These are phyloP conservation scores for Nemania sp. DNA, from an alignment of 2,329 filamentous ascomycete genomes.

Conservation along the genomic window DNA sequence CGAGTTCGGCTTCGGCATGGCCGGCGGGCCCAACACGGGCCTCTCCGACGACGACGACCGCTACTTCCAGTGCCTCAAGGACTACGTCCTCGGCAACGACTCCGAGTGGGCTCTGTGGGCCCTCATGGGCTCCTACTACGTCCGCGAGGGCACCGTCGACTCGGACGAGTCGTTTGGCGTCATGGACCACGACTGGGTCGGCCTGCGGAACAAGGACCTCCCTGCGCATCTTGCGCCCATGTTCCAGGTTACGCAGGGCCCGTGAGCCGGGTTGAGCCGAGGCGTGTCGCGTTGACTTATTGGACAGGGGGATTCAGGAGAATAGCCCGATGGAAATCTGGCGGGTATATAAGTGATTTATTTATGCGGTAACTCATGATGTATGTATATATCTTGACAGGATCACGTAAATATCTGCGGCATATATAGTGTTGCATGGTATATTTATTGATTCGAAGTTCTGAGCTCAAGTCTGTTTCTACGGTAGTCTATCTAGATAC, in stretches of 20 bases:
- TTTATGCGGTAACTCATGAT: not conserved
- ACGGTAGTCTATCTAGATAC: no score
- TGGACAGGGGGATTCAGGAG: not conserved
- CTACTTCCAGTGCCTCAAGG: conserved; percentile 57
- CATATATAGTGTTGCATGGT: no score
- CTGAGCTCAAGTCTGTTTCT: no score
- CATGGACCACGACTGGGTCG: conserved; percentile 50
- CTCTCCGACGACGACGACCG: conserved; percentile 49
- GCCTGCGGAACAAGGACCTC: conserved; percentile 45
- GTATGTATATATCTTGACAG: not conserved
- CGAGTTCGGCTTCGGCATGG: conserved; percentile 62
- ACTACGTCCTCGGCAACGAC: conserved; percentile 59
- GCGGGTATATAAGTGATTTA: not conserved
- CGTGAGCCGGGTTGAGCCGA: conserved; percentile 36
- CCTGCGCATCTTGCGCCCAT: conserved; percentile 39
- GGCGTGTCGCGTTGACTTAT: not conserved
- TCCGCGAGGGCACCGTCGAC: conserved; percentile 54
- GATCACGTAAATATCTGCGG: no score
- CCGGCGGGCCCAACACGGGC: conserved; percentile 47
- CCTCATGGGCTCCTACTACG: conserved; percentile 62
- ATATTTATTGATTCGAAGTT: no score
- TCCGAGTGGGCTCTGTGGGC: conserved; percentile 65
- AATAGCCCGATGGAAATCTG: not conserved
- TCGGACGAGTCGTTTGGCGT: conserved; percentile 59
- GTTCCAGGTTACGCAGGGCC: conserved; percentile 49